Base-by-base conservation (phyloP, 495 filamentous ascomycete genomes). In the Annulohypoxylon moriforme region DNA sequence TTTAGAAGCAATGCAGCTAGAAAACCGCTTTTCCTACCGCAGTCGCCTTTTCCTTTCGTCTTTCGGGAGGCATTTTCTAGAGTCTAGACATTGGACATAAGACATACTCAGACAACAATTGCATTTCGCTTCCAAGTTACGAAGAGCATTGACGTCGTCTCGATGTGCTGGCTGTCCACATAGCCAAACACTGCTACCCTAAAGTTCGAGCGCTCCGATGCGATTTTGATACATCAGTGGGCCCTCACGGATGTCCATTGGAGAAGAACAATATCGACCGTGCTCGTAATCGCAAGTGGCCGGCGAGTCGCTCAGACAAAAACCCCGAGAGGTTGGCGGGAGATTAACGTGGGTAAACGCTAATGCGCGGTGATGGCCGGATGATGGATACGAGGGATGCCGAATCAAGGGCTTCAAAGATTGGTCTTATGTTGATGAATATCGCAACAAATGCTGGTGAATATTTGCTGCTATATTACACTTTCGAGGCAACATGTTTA, bases 241-340 rank as follows among this genome's bases (percentile, higher is more conserved):
- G 22, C 25, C 44, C 18, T 67, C 11, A 31, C 70, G 70, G 70
- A 73, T 44, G 60, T 73, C 70, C 70, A 73, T 61, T 73, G 65
- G 70, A 64, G 64, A 68, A 64, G 59, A 64, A 60, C 10, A 24
- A 25, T 7, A 47, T 58, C 31, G 40, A 42, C 11, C 53, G 44
- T 44, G 36, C 52, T 63, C 63, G 50, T 46, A 53, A 60, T 67
- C 22, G 29, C 27, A 27, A 64, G 27, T 47, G 60, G 64, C 65
- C 29, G 18, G 13, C 47, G 27, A 52, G 33, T 68, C 42, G 60
- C 63, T 27, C 20, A 57, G 57, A 24, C 16, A 16, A 52, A 38
- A 42, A 16, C 7, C 34, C 33, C 52, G 31, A 40, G 34, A 38
- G 34, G 55, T 25, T 58, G 55, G 55, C 11, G 22, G 27, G 34